Evolutionary conservation across 768 basidiomycete species (phyloP).

Genomic region (Pleurotus tuber-regium): DNA sequence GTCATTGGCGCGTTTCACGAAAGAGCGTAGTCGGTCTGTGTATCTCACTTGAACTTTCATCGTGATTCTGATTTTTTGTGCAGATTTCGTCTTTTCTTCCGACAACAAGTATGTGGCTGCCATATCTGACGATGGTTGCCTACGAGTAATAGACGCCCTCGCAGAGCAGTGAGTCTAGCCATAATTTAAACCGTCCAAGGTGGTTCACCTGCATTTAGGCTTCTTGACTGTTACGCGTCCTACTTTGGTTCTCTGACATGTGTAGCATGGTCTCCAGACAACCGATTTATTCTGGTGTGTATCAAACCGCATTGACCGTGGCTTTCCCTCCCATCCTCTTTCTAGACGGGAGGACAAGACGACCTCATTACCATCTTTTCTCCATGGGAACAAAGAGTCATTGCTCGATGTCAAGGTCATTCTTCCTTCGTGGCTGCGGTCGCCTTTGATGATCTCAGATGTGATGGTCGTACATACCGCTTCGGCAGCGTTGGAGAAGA

Average conservation of each 20-base stretch:
- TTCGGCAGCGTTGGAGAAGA: conserved; percentile 98
- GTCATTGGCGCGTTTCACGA: conserved; percentile 81
- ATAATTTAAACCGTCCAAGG: not conserved
- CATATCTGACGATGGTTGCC: conserved; percentile 88
- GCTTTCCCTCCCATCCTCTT: conserved; percentile 8
- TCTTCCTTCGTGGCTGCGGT: conserved; percentile 90
- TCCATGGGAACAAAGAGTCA: conserved; percentile 89
- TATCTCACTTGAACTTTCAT: conserved; percentile 1
- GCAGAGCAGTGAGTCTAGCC: conserved; percentile 68
- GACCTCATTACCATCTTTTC: conserved; percentile 94
- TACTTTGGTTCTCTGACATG: conserved; percentile 93
- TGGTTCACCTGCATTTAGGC: conserved; percentile 39
- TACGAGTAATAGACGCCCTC: conserved; percentile 86
- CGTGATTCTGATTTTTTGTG: not conserved
- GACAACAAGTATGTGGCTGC: conserved; percentile 89
- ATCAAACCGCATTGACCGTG: conserved; percentile 8
- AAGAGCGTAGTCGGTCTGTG: conserved; percentile 69
- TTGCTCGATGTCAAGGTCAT: conserved; percentile 96
- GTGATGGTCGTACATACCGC: conserved; percentile 87
- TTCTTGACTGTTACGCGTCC: conserved; percentile 91
- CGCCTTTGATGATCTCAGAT: conserved; percentile 86
- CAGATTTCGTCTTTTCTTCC: conserved; percentile 92
- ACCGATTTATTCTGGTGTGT: conserved; percentile 82
- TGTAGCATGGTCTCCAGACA: conserved; percentile 94
- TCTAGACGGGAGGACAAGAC: conserved; percentile 93